A percentile compares a stretch with the other conserved stretches of the same genome.
phyloP scores from a whole-genome alignment of 345 rosid genomes.

The Kandelia obovata region DNA sequence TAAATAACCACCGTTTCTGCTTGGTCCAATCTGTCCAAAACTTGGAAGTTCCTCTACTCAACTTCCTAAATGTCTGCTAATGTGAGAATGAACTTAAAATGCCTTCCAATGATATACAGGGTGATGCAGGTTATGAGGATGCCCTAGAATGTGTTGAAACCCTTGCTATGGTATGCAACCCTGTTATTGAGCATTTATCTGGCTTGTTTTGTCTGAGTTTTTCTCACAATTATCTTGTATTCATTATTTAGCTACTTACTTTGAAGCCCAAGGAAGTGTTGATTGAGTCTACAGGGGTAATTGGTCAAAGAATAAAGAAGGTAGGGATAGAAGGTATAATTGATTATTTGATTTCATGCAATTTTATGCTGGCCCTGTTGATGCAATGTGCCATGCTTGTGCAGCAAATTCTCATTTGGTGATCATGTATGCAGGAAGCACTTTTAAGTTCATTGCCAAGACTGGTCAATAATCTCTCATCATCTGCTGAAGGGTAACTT shows the following conservation, averaged over 20 bases:
- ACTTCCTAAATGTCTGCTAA: not conserved
- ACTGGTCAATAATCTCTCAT: slow-evolving; percentile 54
- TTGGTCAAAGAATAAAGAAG: slow-evolving; percentile 90
- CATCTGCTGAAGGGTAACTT: slow-evolving; percentile 60
- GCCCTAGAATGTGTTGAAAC: slow-evolving; percentile 65
- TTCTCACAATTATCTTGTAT: slow-evolving; percentile 1
- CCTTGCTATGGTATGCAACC: slow-evolving; percentile 53
- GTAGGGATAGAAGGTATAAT: slow-evolving; percentile 23
- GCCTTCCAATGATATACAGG: slow-evolving; percentile 45
- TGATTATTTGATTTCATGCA: not conserved
- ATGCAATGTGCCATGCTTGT: not conserved
- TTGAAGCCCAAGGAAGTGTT: slow-evolving; percentile 61
- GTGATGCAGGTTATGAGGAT: slow-evolving; percentile 92
- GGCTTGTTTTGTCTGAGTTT: slow-evolving; percentile 3
- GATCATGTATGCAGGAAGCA: slow-evolving; percentile 53
- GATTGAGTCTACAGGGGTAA: slow-evolving; percentile 92
- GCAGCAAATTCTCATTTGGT: slow-evolving; percentile 8
- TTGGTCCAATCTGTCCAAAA: not conserved
- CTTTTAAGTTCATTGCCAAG: slow-evolving; percentile 76
- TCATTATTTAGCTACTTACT: slow-evolving; percentile 51
- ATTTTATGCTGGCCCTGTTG: slow-evolving; percentile 8
- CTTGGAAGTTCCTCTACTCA: slow-evolving; percentile 4
- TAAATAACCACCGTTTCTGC: not conserved
- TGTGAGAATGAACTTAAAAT: not conserved
- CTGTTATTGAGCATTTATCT: not conserved